Conservation (phyloP, 163 green algal species). For the Volvox carteri region DNA sequence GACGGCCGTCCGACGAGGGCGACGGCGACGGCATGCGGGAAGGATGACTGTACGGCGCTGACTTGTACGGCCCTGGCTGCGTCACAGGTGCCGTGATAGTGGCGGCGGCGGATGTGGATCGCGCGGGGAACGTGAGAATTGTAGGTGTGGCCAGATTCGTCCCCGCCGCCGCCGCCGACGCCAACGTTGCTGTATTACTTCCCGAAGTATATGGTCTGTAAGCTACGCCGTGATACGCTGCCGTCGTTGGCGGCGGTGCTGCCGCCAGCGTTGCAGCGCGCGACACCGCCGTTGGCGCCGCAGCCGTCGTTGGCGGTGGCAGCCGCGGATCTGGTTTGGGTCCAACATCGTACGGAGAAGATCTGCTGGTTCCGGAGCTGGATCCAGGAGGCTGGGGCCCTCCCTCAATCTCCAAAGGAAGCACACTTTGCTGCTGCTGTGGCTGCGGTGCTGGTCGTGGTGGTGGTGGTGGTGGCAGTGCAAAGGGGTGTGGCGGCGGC, state of each 20-base stretch:
- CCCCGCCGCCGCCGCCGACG: neutral
- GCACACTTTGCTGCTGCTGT: neutral
- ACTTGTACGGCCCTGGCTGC: neutral
- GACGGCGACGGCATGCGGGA: neutral
- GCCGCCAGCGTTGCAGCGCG: neutral
- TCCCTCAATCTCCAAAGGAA: too few relatives aligned
- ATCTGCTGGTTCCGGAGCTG: neutral
- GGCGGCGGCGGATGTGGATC: neutral
- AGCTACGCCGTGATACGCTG: neutral
- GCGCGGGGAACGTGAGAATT: neutral
- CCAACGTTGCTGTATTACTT: neutral
- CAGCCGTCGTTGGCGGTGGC: neutral
- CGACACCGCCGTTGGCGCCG: neutral
- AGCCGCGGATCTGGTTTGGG: slow-evolving; percentile 5
- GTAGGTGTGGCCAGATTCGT: neutral
- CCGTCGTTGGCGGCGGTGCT: neutral
- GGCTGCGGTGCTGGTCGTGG: neutral
- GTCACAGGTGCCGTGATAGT: neutral
- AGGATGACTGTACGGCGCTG: neutral
- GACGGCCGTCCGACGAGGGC: neutral
- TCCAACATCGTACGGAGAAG: neutral
- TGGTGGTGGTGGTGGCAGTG: neutral
- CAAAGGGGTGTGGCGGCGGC: neutral
- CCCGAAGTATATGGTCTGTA: neutral
- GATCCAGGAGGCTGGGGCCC: too few relatives aligned